Evolutionary conservation across 257 asterid species (phyloP), one percentile per base, ranked within the genome.

Genomic region (Solanum pimpinellifolium): DNA sequence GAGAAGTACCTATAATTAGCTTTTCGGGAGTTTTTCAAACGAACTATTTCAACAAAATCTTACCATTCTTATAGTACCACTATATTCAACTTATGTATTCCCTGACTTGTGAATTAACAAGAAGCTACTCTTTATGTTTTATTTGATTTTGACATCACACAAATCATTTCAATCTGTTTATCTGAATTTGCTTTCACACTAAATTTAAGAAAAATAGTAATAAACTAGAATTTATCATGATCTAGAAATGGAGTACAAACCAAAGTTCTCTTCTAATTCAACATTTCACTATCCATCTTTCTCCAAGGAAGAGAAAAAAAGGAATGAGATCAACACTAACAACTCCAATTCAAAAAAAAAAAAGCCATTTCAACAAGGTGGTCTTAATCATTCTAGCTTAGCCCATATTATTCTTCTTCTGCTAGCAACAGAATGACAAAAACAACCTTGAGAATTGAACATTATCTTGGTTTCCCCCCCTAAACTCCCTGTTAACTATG

Each of bases 351-450:
- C 85, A 27, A 78, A 75, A 15, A 46, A 78, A 46, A 78, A 75
- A 15, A 46, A 6, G 25, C 6, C 41, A 78, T 62, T 86, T 46
- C 83, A 37, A 29, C 88, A 81, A 78, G 83, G 86, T 85, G 83
- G 85, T 83, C 41, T 59, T 29, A 13, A 46, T 66, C 89, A 75
- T 83, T 87, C 87, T 29, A 21, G 83, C 87, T 9, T 18, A 76
- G 59, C 84, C 84, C 85, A 73, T 77, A 74, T 74, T 37, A 3
- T 74, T 72, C 23, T 33, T 80, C 69, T 31, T 73, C 70, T 52
- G 11, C 60, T 35, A 56, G 70, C 83, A 77, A 60, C 87, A 33
- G 83, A 91, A 87, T 88, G 91, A 90, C 90, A 21, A 86, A 87
- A 88, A 87, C 85, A 88, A 87, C 92, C 87, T 85, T 87, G 60